These are phyloP conservation scores for Mycena rosella DNA, from an alignment of 768 basidiomycete species.

Conservation along the genomic window DNA sequence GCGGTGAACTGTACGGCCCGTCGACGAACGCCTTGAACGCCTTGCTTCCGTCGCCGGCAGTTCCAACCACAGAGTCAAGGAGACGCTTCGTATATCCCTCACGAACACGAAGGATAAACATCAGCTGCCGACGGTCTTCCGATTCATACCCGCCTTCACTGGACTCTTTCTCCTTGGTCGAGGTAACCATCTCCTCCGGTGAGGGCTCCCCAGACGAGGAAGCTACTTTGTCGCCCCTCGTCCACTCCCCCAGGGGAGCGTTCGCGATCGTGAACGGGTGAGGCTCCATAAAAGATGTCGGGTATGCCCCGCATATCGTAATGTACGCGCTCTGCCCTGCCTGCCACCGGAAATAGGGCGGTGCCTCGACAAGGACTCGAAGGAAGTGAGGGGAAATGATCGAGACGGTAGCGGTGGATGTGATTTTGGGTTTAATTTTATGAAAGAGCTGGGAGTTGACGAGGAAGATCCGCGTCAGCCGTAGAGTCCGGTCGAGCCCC, in stretches of 20 bases:
- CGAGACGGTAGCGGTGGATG: conserved; percentile 40
- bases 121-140: conserved; percentile 44
- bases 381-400: conserved; percentile 55
- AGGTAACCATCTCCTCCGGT: neutral
- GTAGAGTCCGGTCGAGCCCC: conserved; percentile 57
- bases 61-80: conserved; percentile 20
- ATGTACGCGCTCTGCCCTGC: conserved; percentile 61
- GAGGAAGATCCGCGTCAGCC: conserved; percentile 49
- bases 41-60: neutral
- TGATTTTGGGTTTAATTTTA: conserved; percentile 43
- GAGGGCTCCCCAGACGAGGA: conserved; percentile 19
- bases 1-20: conserved; percentile 60
- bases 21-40: conserved; percentile 30
- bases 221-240: neutral
- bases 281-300: conserved; percentile 50
- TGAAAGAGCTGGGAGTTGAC: conserved; percentile 47
- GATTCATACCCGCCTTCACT: conserved; percentile 1
- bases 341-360: conserved; percentile 46
- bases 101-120: conserved; percentile 63
- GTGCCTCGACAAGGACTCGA: conserved; percentile 52
- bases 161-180: neutral
- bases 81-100: conserved; percentile 64
- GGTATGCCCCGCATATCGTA: conserved; percentile 49
- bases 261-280: conserved; percentile 61
- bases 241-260: neutral